Base-by-base conservation (phyloP, 441 rosid genomes). In the Populus hybrid region DNA sequence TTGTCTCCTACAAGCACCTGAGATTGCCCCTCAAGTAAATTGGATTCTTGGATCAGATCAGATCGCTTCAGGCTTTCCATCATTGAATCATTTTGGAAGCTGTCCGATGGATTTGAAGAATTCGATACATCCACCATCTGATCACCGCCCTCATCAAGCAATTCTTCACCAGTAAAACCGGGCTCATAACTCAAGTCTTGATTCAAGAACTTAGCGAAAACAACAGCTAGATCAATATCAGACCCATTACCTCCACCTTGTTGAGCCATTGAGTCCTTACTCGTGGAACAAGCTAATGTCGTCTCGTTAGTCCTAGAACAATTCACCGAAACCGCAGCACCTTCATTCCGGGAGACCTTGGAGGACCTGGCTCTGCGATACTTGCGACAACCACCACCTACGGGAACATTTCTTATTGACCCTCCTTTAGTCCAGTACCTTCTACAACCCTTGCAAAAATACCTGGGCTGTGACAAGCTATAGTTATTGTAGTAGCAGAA, bases 351-450 rank as follows among this genome's bases (percentile, higher is more conserved):
- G 7, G 81, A 73, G 3, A 34, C 61, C 78, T 81, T 81, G 26
- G 77, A 69, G 18, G 88, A 79, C 82, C 77, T 84, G 67, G 77
- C 66, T 42, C 89, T 63, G 46, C 90, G 90, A 81, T 72, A 84
- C 82, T 86, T 88, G 6, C 91, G 88, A 61, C 89, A 90, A 2
- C 90, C 90, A 3, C 93, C 91, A 1, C 93, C 93, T 0, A 88
- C 88, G 2, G 93, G 93, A 36, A 90, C 88, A 66, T 90, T 87
- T 72, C 93, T 81, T 0, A 88, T 79, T 0, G 93, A 87, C 26
- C 93, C 93, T 8, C 93, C 93, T 80, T 86, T 88, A 26, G 93
- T 90, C 93, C 93, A 90, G 59, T 90, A 88, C 77, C 93, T 66
- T 16, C 91, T 73, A 69, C 93, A 90, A 64, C 81, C 86, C 76